Evolutionary conservation across 768 basidiomycete species (phyloP).

Genomic region (Lentinus brumalis): DNA sequence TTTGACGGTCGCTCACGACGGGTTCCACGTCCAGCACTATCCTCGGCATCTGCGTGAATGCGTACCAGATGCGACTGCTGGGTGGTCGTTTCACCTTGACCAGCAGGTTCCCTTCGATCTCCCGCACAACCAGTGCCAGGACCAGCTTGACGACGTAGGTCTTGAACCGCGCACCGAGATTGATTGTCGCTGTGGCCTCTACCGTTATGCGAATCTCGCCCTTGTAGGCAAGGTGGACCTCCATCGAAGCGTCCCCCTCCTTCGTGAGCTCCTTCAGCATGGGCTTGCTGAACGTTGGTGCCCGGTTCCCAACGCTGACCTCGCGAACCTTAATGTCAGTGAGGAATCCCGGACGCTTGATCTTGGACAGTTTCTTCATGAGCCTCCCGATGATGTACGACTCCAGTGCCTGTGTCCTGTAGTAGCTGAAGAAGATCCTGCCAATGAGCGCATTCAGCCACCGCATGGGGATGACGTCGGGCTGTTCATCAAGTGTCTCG

Average conservation of each 20-base stretch:
- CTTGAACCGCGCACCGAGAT: constrained; percentile 81
- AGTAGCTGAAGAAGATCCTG: constrained; percentile 89
- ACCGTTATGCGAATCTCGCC: constrained; percentile 90
- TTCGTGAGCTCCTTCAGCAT: constrained; percentile 97
- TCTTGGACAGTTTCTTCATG: constrained; percentile 92
- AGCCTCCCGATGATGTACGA: constrained; percentile 81
- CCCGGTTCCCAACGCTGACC: constrained; percentile 82
- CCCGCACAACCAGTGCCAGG: constrained; percentile 84
- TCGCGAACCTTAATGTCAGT: constrained; percentile 85
- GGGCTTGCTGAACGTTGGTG: constrained; percentile 91
- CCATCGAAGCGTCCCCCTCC: constrained; percentile 90
- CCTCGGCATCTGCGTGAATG: constrained; percentile 86
- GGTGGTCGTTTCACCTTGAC: constrained; percentile 94
- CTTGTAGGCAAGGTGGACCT: constrained; percentile 81
- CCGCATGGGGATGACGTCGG: constrained; percentile 95
- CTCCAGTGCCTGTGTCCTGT: constrained; percentile 82
- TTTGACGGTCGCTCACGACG: constrained; percentile 90
- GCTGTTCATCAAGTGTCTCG: constrained; percentile 84
- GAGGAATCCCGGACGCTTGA: constrained; percentile 87
- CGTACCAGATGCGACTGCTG: constrained; percentile 94
- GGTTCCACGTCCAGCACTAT: constrained; percentile 92
- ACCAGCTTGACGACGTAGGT: constrained; percentile 89
- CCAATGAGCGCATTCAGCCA: constrained; percentile 97
- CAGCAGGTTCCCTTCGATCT: constrained; percentile 88
- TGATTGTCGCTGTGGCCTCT: constrained; percentile 87